Percentiles rank a stretch among this genome's conserved stretches.
phyloP scores from a whole-genome alignment of 2,329 filamentous ascomycete genomes.

The Fonsecaea multimorphosa region DNA sequence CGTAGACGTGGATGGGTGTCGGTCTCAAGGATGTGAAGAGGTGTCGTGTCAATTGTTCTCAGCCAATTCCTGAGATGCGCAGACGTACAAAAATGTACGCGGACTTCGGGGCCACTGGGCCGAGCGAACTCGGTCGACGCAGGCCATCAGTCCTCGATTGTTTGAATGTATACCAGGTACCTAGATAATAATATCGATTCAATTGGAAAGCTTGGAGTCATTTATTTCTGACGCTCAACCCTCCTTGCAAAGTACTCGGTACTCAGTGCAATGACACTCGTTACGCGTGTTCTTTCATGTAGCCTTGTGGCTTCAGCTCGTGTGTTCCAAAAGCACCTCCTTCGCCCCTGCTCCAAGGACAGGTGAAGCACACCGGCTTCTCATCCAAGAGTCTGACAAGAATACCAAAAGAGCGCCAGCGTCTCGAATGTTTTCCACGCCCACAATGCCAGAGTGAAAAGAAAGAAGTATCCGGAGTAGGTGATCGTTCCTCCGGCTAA shows the following conservation, averaged over 20 bases:
- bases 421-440: conserved; percentile 6
- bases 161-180: neutral
- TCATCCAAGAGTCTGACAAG: neutral
- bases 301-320: conserved; percentile 6
- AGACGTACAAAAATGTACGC: neutral
- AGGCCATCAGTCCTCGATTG: neutral
- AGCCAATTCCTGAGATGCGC: neutral
- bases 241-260: neutral
- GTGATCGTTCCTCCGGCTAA: neutral
- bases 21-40: neutral
- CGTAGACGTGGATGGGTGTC: neutral
- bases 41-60: neutral
- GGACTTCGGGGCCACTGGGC: neutral
- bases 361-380: conserved; percentile 14
- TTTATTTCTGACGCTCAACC: neutral
- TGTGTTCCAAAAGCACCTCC: conserved; percentile 18
- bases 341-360: conserved; percentile 18
- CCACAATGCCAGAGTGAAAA: conserved; percentile 4
- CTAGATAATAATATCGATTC: neutral
- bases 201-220: neutral
- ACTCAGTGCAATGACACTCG: neutral
- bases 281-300: conserved; percentile 1
- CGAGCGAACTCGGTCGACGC: neutral
- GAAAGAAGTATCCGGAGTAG: neutral
- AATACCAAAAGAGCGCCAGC: conserved; percentile 11